These are phyloP conservation scores for Suhomyces faveliae DNA, from an alignment of 805 yeast genomes.

Conservation along the genomic window DNA sequence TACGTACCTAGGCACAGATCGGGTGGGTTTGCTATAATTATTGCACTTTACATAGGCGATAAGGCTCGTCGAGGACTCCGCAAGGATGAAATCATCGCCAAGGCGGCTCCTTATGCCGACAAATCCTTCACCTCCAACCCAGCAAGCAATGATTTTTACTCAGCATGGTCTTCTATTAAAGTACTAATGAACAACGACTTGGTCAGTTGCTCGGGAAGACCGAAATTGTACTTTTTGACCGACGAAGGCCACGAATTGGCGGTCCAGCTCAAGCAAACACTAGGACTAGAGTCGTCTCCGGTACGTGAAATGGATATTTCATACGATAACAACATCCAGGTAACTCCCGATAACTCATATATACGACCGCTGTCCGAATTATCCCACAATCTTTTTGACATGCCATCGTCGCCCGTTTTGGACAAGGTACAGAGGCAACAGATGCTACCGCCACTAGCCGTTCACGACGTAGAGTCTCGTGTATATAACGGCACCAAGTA, in stretches of 20 bases:
- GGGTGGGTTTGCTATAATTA: slow-evolving; percentile 80
- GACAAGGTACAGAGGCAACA: neutral
- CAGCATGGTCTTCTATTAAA: slow-evolving; percentile 75
- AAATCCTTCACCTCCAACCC: slow-evolving; percentile 60
- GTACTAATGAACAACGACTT: slow-evolving; percentile 60
- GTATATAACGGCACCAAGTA: slow-evolving; percentile 29
- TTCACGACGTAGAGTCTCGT: slow-evolving; percentile 25
- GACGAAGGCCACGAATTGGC: slow-evolving; percentile 71
- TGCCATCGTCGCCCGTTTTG: neutral
- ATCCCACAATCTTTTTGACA: neutral
- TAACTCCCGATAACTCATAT: slow-evolving; percentile 20
- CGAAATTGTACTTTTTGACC: slow-evolving; percentile 60
- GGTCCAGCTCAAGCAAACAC: slow-evolving; percentile 48
- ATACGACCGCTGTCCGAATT: neutral
- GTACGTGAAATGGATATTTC: slow-evolving; percentile 22
- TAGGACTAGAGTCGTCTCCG: slow-evolving; percentile 26
- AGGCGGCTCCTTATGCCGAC: slow-evolving; percentile 57
- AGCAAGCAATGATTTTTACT: slow-evolving; percentile 58
- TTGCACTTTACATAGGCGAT: slow-evolving; percentile 56
- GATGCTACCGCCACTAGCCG: neutral
- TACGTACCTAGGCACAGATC: slow-evolving; percentile 75
- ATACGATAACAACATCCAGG: slow-evolving; percentile 35
- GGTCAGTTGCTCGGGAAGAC: slow-evolving; percentile 56
- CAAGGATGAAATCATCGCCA: slow-evolving; percentile 54
- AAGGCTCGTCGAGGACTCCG: slow-evolving; percentile 54